Conservation (phyloP, 139 green algal species). For the Micractinium sp. region DNA sequence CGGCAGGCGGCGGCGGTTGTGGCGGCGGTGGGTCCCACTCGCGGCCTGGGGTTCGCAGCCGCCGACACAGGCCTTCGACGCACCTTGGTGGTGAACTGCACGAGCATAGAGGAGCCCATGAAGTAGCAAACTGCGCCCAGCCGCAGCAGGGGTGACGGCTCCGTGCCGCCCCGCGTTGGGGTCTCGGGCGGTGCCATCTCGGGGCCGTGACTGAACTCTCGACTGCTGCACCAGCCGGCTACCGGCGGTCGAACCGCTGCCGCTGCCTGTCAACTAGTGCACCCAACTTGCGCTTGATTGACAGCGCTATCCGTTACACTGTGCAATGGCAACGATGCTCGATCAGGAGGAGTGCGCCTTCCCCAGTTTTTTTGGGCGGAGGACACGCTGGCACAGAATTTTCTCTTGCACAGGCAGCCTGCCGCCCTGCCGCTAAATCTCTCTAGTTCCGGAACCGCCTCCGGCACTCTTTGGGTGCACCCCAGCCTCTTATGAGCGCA, state of each 20-base stretch:
- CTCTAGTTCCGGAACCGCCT: too few relatives aligned
- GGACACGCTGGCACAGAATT: background rate
- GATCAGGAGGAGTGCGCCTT: too few relatives aligned
- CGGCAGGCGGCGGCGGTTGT: background rate
- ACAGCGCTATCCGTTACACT: too few relatives aligned
- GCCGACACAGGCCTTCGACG: background rate
- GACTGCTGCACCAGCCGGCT: too few relatives aligned
- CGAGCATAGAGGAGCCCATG: constrained; percentile 58
- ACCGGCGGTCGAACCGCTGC: background rate
- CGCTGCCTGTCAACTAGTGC: background rate
- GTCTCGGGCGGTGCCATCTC: background rate
- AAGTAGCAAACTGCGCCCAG: constrained; percentile 64
- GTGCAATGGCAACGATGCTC: too few relatives aligned
- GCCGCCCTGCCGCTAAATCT: too few relatives aligned
- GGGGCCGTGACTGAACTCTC: too few relatives aligned
- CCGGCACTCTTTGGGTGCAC: too few relatives aligned
- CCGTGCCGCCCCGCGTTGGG: background rate
- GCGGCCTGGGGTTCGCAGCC: too few relatives aligned
- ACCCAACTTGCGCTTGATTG: background rate
- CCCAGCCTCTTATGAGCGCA: background rate
- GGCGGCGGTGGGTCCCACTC: background rate
- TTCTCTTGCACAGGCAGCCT: background rate
- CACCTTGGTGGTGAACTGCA: constrained; percentile 79
- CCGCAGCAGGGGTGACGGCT: constrained; percentile 31
- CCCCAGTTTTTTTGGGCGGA: too few relatives aligned